Base-by-base conservation (phyloP, 2,329 filamentous ascomycete genomes). In the Fusarium cicatricum region DNA sequence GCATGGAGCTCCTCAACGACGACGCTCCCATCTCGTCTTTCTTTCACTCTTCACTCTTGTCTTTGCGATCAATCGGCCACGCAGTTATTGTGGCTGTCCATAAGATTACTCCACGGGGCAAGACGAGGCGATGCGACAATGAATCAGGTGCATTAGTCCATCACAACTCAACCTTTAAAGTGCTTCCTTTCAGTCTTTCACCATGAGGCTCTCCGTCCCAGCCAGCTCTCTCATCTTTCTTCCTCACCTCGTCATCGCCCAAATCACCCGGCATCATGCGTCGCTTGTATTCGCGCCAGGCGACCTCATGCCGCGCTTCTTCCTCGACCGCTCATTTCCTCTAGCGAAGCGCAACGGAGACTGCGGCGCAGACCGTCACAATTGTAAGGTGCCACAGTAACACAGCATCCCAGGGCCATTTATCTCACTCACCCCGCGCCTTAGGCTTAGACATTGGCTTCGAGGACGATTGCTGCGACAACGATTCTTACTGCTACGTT, bases 401-500 rank as follows among this genome's bases (percentile, higher is more conserved):
- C 23, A 29, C 41, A 19, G 14, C 26, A 23, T 8, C 41, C 21
- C 11, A 42, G 15, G 19, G 11, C 15, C 43, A n/a, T 23, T 31
- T 38, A 23, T 26, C 48, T 53, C 31, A 60, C 29, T 12, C 15
- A 16, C 16, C 28, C 9, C 7, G 29, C 29, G 4, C 9, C 16
- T 19, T 40, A 81, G 80, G 80, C 52, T 71, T 77, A 43, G 80
- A 81, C 41, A 66, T 81, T 31, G 72, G 73, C 26, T 67, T 71
- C 39, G 60, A 68, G 11, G 68, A 71, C 17, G 45, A 66, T 7
- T 82, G 80, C 72, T 82, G 80, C 64, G 54, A 65, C 16, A 77
- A 82, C 60, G 65, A 72, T 14, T 65, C 70, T 37, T 82, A 81
- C 67, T 82, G 80, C 70, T 80, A 79, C 63, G 53, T 82, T 49